Conservation (phyloP, 2,329 filamentous ascomycete genomes). For the Chaetomiaceae sp. region DNA sequence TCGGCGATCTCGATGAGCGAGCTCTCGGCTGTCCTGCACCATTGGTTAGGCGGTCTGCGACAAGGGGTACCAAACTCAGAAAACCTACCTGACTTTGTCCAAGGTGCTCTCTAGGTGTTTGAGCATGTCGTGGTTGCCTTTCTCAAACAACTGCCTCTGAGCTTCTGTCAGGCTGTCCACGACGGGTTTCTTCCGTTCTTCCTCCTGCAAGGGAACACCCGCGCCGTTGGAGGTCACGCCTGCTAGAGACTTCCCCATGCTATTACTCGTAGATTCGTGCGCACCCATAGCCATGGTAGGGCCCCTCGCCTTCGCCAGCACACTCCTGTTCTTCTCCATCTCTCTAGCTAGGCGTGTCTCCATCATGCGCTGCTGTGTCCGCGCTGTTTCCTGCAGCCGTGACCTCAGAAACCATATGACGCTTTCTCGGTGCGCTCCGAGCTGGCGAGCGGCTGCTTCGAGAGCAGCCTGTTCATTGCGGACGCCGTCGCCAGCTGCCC, state of each 20-base stretch:
- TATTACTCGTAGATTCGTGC: conserved; percentile 3
- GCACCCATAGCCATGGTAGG: conserved; percentile 19
- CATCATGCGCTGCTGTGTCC: conserved; percentile 86
- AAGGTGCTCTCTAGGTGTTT: conserved; percentile 91
- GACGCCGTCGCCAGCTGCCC: conserved; percentile 61
- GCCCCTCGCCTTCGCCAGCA: conserved; percentile 65
- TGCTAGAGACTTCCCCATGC: conserved; percentile 3
- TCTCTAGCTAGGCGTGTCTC: conserved; percentile 80
- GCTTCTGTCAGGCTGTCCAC: conserved; percentile 66
- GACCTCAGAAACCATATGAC: conserved; percentile 78
- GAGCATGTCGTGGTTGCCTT: conserved; percentile 89
- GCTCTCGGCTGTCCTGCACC: conserved; percentile 72
- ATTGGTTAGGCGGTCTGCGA: background rate
- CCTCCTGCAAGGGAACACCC: conserved; percentile 14
- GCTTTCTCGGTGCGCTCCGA: conserved; percentile 70
- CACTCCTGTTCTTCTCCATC: conserved; percentile 83
- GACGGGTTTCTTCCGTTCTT: conserved; percentile 25
- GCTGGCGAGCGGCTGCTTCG: conserved; percentile 63
- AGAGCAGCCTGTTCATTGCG: conserved; percentile 65
- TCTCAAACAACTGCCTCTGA: conserved; percentile 88
- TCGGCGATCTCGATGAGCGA: conserved; percentile 90
- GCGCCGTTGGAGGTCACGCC: background rate
- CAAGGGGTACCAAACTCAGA: background rate
- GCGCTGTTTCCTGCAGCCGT: conserved; percentile 69
- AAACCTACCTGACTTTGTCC: conserved; percentile 81